phyloP scores from a whole-genome alignment of 345 rosid genomes.

The Brassica juncea region DNA sequence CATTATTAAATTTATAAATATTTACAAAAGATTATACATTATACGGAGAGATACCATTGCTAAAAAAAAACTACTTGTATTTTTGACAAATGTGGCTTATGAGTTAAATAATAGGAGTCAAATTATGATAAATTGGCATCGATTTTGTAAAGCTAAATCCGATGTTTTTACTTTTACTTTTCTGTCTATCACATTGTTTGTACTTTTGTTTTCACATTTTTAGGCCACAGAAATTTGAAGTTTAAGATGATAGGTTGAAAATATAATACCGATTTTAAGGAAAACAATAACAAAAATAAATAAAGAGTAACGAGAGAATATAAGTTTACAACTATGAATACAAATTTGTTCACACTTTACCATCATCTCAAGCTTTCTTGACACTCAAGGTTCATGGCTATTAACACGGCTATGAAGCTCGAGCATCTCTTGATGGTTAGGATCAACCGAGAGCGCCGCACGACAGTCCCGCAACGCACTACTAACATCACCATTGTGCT shows the following conservation, averaged over 20 bases:
- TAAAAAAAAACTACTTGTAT: no score
- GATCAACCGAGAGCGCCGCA: slow-evolving; percentile 94
- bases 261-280: background rate
- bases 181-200: no score
- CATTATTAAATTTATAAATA: no score
- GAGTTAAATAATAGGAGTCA: no score
- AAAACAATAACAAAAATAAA: slow-evolving; percentile 17
- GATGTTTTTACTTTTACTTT: no score
- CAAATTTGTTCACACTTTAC: slow-evolving; percentile 35
- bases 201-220: background rate
- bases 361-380: slow-evolving; percentile 16
- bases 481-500: slow-evolving; percentile 68
- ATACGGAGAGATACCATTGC: no score
- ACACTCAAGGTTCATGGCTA: slow-evolving; percentile 79
- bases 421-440: slow-evolving; percentile 88
- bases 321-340: slow-evolving; percentile 24
- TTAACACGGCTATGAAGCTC: slow-evolving; percentile 90
- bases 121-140: no score
- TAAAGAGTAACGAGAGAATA: slow-evolving; percentile 16
- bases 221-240: background rate
- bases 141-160: no score
- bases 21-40: no score
- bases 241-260: background rate
- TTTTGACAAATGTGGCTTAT: no score
- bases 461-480: slow-evolving; percentile 86